Base-by-base conservation (phyloP, 73 alveolate species). In the Paramecium sexaurelia region DNA sequence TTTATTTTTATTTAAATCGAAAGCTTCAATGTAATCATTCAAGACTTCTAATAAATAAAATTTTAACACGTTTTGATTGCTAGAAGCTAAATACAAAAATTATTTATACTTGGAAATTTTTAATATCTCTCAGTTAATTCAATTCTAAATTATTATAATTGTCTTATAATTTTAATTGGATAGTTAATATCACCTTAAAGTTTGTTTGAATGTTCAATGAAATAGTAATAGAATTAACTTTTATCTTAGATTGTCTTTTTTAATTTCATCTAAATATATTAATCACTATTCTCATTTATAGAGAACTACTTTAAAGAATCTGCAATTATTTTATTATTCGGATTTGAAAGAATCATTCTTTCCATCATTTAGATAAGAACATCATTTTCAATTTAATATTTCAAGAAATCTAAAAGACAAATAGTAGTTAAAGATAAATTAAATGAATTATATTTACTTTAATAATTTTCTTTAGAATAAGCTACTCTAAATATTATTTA, bases 11-110 rank as follows among this genome's bases (percentile, higher is more conserved):
- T 71, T 29, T 27, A 71, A 1, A 71, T 71, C 43, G 17, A 33
- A 71, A 11, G 86, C 86, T 71, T 71, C 86, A 13, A 71, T 71
- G 15, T 35, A 71, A 3, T 71, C 66, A 71, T 71, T 71, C 19
- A 71, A 33, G 7, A 71, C 86, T 71, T 71, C 86, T 35, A 37
- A 32, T 35, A 32, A 10, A 71, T 71, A 71, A 71, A 71, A 71
- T 8, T 71, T 71, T 71, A 71, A 35, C 11, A 71, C 43, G 35
- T 71, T 71, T 71, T 71, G 26, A 71, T 71, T 71, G 43, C 86
- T 71, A 11, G 17, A 71, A 27, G 86, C 83, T 61, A 61, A 4
- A 51, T 61, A 61, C 5, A 29, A 61, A 7, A 29, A 26, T 61
- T 4, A 13, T 29, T 10, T 0, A 29, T 61, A 61, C 83, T 71